These are phyloP conservation scores for Vaccinium myrtillus DNA, from an alignment of 148 eudicot species.

Conservation along the genomic window DNA sequence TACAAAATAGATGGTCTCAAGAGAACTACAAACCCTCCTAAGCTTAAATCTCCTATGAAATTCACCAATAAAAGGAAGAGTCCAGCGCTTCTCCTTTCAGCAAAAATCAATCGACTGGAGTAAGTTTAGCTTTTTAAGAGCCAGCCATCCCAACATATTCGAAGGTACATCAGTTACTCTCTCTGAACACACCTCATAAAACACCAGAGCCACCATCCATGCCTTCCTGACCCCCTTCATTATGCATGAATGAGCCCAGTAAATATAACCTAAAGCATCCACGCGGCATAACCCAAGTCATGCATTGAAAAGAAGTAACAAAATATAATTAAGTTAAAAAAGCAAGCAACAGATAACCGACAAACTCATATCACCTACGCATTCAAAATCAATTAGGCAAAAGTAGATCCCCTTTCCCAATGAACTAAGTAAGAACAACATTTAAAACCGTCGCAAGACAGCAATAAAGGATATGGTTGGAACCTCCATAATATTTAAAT, in stretches of 20 bases:
- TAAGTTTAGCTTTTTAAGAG: not conserved
- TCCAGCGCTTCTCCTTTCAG: not conserved
- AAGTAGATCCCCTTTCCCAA: not conserved
- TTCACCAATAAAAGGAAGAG: not conserved
- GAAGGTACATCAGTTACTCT: not conserved
- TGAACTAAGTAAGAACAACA: not conserved
- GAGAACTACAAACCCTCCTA: not conserved
- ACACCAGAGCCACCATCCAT: not conserved
- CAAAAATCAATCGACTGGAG: not conserved
- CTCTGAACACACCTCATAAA: not conserved
- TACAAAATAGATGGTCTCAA: not conserved
- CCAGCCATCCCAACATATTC: slow-evolving; percentile 1
- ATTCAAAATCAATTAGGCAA: not conserved
- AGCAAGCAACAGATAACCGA: not conserved
- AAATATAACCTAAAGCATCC: not conserved
- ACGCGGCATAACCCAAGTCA: not conserved
- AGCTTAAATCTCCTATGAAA: not conserved
- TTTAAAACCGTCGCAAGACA: not conserved
- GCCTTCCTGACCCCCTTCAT: not conserved
- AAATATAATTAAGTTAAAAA: not conserved
- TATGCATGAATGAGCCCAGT: not conserved
- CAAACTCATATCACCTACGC: not conserved
- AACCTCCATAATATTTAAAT: not conserved
- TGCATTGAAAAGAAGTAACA: not conserved
- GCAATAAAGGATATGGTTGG: not conserved